Evolutionary conservation across 345 rosid genomes (phyloP), one percentile per base, ranked within the genome.

Genomic region (Melaleuca alternifolia): DNA sequence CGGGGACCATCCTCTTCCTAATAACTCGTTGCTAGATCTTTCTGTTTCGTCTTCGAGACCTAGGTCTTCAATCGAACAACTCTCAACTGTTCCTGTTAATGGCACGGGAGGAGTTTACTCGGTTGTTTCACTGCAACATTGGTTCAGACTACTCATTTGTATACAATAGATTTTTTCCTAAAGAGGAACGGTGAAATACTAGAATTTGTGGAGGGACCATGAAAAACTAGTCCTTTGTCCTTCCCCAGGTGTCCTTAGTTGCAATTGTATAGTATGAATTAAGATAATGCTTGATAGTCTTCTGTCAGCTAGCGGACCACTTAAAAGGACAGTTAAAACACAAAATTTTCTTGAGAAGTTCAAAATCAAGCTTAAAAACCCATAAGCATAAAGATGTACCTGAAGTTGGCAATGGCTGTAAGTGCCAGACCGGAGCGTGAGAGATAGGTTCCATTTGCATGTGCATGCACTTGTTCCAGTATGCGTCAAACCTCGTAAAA

Each of bases 1-100:
- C 3, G 99, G 98, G 15, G 96, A 93, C 99, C 99, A 97, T 57
- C 91, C 98, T 90, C 97, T 94, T 84, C 97, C 95, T 88, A 97
- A 86, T 88, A 97, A 90, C 16, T 96, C 97, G 83, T 96, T 97
- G 91, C 98, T 96, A 30, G 98, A 88, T 85, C 94, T 97, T 54
- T 96, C 99, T 2, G 95, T 89, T 87, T 96, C 98, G 62, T 96
- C 85, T 91, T 97, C 99, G 18, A 97, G 94, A 50, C 93, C 97
- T 77, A 97, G 89, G 82, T 92, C 94, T 86, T 96, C 99, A 15
- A 95, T 71, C 3, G 94, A 93, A 90, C 94, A 93, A 54, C 90
- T 93, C 83, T 90, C 91, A 71, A 96, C 84, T 1, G 65, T 87
- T 65, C 95, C 98, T 93, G 93, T 82, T 51, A 46, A 79, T 37